These are phyloP conservation scores for Closterium sp. DNA, from an alignment of 139 green algal genomes.

Conservation along the genomic window DNA sequence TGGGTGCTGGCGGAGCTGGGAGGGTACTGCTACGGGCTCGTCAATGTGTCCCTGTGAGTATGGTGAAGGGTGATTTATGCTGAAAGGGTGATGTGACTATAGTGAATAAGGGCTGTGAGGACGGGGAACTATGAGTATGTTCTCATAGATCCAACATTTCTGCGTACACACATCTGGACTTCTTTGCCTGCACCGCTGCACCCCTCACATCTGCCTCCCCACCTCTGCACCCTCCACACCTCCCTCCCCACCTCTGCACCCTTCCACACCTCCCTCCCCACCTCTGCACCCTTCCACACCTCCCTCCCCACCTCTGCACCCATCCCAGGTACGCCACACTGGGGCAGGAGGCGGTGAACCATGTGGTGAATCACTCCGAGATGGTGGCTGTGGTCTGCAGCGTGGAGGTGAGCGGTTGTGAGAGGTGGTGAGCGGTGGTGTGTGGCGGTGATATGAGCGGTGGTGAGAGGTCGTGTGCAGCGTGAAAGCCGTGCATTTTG, in stretches of 20 bases:
- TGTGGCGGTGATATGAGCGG: background rate
- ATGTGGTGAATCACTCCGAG: constrained; percentile 10
- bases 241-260: background rate
- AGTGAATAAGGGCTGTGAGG: too few species aligned
- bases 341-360: constrained; percentile 2
- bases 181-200: background rate
- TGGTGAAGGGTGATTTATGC: background rate
- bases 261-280: background rate
- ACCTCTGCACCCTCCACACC: background rate
- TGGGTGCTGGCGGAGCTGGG: constrained; percentile 5
- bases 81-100: background rate
- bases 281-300: too few species aligned
- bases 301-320: background rate
- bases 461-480: background rate
- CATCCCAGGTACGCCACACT: constrained; percentile 11
- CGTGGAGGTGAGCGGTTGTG: constrained; percentile 2
- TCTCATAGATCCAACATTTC: background rate
- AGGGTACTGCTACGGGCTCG: background rate
- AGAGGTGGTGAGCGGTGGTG: background rate
- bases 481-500: too few species aligned
- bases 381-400: constrained; percentile 4
- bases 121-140: too few species aligned
- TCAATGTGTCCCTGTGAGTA: constrained; percentile 17
- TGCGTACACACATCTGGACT: too few species aligned
- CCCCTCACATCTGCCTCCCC: background rate